Evolutionary conservation across 495 filamentous ascomycete species (phyloP), one percentile per base, ranked within the genome.

Genomic region (Xylaria scruposa): DNA sequence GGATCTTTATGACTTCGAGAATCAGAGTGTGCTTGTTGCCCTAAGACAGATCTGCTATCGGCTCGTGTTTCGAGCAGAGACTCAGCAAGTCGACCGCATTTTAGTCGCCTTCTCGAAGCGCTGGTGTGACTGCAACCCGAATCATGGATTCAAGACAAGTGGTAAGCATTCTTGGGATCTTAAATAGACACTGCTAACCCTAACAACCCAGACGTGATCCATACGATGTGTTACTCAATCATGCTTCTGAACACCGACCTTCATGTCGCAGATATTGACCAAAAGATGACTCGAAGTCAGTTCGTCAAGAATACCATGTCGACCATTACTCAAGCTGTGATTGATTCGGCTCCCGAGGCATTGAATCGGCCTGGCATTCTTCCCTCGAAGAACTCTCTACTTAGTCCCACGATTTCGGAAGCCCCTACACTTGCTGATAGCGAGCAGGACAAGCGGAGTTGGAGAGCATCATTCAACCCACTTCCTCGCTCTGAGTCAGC

Each of bases 281-380:
- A 93, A 78, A 97, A 97, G 83, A 99, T 99, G 96, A 97, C 94
- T 26, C 89, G 91, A 72, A 90, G 84, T 73, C 94, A 98, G 77
- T 99, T 97, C 78, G 88, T 98, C 78, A 97, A 96, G 81, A 99
- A 99, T 75, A 98, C 96, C 13, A 90, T 98, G 87, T 91, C 93
- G 6, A 97, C 95, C 3, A 91, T 98, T 64, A 90, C 89, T 40
- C 88, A 92, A 67, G 91, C 93, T 33, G 89, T 93, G 49, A 82
- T 86, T 44, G 93, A 97, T 70, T 87, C 90, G 31, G 88, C 85
- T 10, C 90, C 91, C 3, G 89, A 93, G 67, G 88, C 83, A 10
- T 91, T 91, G 73, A 90, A 93, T 40, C 80, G 74, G 78, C 84
- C 76, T 76, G 86, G 76, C 77, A 85, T 80, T 67, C 81, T 81